Percentiles rank a stretch among this genome's conserved stretches.
Evolutionary conservation across 2,329 filamentous ascomycete species (phyloP).

Genomic region (Calonectria multiphialidica): DNA sequence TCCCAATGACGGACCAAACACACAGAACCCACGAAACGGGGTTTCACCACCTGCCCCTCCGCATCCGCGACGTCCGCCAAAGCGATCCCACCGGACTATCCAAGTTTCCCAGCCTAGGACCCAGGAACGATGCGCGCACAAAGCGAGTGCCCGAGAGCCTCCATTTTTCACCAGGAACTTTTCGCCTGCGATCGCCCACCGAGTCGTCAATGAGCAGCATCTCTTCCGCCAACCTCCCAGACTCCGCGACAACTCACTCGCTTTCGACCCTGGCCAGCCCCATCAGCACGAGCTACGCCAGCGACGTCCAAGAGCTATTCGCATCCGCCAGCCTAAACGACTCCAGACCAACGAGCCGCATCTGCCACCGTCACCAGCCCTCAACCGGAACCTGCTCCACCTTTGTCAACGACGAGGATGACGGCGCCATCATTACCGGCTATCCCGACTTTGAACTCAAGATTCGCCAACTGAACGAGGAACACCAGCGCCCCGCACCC

Average conservation of each 20-base stretch:
- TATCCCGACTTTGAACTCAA: constrained; percentile 45
- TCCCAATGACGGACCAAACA: constrained; percentile 37
- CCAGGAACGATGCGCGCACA: constrained; percentile 19
- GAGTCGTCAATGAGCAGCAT: constrained; percentile 54
- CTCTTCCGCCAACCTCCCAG: constrained; percentile 51
- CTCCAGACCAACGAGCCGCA: constrained; percentile 43
- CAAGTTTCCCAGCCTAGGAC: constrained; percentile 34
- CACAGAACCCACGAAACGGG: constrained; percentile 35
- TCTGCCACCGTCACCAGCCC: constrained; percentile 48
- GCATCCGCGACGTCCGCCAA: constrained; percentile 35
- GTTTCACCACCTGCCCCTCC: constrained; percentile 43
- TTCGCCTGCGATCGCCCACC: constrained; percentile 51
- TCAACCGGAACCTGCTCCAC: constrained; percentile 53
- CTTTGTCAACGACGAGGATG: constrained; percentile 53
- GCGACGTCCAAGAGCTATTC: constrained; percentile 49
- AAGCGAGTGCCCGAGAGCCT: constrained; percentile 48
- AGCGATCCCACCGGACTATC: constrained; percentile 12
- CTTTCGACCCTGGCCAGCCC: constrained; percentile 51
- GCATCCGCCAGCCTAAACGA: constrained; percentile 40
- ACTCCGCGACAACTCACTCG: constrained; percentile 54
- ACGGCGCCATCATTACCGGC: constrained; percentile 41
- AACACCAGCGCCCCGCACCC: neutral
- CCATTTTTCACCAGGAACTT: constrained; percentile 41
- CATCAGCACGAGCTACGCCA: constrained; percentile 51
- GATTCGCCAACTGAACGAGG: constrained; percentile 33